These are phyloP conservation scores for Echinosophora koreensis DNA, from an alignment of 306 rosid genomes.

Conservation along the genomic window DNA sequence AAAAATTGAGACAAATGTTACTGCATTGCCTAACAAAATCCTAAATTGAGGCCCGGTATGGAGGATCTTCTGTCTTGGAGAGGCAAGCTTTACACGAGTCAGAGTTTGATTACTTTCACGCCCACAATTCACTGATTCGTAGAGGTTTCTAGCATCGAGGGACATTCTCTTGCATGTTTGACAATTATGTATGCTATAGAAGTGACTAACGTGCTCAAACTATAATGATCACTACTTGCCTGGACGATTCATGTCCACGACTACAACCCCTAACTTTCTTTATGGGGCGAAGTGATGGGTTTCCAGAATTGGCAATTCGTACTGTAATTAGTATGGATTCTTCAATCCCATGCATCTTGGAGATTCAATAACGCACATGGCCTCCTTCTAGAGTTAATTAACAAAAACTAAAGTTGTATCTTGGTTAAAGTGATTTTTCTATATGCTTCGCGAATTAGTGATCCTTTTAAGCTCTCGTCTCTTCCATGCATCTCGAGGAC, in stretches of 20 bases:
- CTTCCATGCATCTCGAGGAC: slow-evolving; percentile 74
- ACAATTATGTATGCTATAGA: slow-evolving; percentile 36
- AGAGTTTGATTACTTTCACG: slow-evolving; percentile 54
- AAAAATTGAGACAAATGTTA: slow-evolving; percentile 33
- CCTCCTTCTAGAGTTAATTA: slow-evolving; percentile 36
- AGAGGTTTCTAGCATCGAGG: slow-evolving; percentile 37
- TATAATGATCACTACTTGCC: slow-evolving; percentile 52
- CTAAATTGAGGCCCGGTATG: slow-evolving; percentile 60
- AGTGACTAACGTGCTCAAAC: slow-evolving; percentile 59
- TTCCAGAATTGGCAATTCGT: slow-evolving; percentile 68
- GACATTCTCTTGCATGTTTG: slow-evolving; percentile 42
- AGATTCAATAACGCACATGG: slow-evolving; percentile 74
- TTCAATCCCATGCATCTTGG: slow-evolving; percentile 64
- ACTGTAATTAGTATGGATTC: slow-evolving; percentile 43
- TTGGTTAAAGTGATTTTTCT: slow-evolving; percentile 57
- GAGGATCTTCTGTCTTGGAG: slow-evolving; percentile 60
- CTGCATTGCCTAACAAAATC: slow-evolving; percentile 56
- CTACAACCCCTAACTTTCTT: slow-evolving; percentile 35
- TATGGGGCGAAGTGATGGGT: slow-evolving; percentile 23
- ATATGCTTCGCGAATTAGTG: slow-evolving; percentile 27
- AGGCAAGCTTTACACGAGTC: slow-evolving; percentile 45
- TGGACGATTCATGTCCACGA: slow-evolving; percentile 66
- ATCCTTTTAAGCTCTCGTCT: slow-evolving; percentile 41
- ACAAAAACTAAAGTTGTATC: slow-evolving; percentile 51
- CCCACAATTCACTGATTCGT: slow-evolving; percentile 35